Evolutionary conservation across 352 stramenopile genomes (phyloP), one percentile per base, ranked within the genome.

Genomic region (Pythium scleroteichum): DNA sequence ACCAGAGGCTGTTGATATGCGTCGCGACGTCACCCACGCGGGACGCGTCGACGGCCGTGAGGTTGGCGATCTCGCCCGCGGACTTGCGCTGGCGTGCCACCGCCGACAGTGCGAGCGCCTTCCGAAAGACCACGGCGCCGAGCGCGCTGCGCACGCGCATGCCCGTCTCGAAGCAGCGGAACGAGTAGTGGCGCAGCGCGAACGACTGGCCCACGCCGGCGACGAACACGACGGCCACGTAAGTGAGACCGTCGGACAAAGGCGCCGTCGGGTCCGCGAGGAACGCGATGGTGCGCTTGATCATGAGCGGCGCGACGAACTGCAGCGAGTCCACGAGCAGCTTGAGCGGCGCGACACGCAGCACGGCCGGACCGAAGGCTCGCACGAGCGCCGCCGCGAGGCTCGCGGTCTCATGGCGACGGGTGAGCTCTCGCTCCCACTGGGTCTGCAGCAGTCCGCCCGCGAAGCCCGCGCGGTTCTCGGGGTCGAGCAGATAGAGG

Each of bases 1-100:
- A 93, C 76, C 94, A 93, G 42, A 97, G 84, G 46, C 94, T 90
- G 61, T 97, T 82, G 19, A 98, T 63, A 70, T 98, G 99, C 22
- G 90, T 87, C 47, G 94, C 97, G 42, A 98, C 76, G 48, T 98
- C 90, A 68, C 99, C 96, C 44, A 99, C 76, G 12, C 94, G 83
- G 73, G 98, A 83, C 12, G 95, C 94, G 74, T 99, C 96, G 68
- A 98, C 97, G 5, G 92, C 96, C 81, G 99, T 98, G 26, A 99
- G 85, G 68, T 99, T 99, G 13, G 93, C 97, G 66, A 99, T 98
- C 78, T 99, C 92, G 48, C 96, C 96, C n/a, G 92, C 83, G 23
- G 80, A 94, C 49, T 76, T 78, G 55, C 88, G 76, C 84, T 83
- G 83, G 42, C 57, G 90, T 57, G 68, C 83, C 52, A 62, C 90